Evolutionary conservation across 2,329 filamentous ascomycete species (phyloP), one percentile per base, ranked within the genome.

Genomic region (Gyromitra esculenta): DNA sequence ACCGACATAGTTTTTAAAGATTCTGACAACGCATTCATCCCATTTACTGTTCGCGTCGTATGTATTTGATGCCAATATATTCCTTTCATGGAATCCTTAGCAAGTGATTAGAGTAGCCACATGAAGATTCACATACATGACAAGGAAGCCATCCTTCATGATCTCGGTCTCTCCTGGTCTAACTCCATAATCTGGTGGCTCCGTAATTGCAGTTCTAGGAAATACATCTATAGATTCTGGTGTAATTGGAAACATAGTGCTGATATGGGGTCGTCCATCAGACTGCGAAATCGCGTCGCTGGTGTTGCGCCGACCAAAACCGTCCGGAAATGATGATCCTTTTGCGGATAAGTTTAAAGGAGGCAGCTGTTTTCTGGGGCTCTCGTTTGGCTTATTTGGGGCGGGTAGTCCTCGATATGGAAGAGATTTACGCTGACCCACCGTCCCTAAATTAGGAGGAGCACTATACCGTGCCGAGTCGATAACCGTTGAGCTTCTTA

Each of bases 141-240:
- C 13, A 31, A 48, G 52, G 35, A 77, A 75, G 4, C 48, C 37
- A 25, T 77, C 65, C 13, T 67, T 68, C 77, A 78, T 71, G 41
- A 77, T 50, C 65, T 77, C 77, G 25, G 35, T 63, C 54, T 78
- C 77, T 41, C 75, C 77, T 15, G 62, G 70, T 37, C 37, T 70
- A 18, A 71, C 69, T 48, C 75, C 77, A 48, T 77, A 71, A 5
- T 78, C 77, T 21, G 62, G 9, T 3, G 67, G 39, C 50, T 66
- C 68, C 39, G 39, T 37, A 57, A 56, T 67, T 7, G 57, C 56
- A 7, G n/a, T 52, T 69, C 60, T 64, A 35, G 25, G 39, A 39
- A 13, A 60, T 4, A 50, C 5, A 25, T n/a, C 65, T 45, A 3
- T 3, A 2, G 15, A 39, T 25, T 45, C 35, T 1, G 45, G 37